Evolutionary conservation across 1,139 yeast species (phyloP), one percentile per base, ranked within the genome.

Genomic region (Candida tunisiensis): DNA sequence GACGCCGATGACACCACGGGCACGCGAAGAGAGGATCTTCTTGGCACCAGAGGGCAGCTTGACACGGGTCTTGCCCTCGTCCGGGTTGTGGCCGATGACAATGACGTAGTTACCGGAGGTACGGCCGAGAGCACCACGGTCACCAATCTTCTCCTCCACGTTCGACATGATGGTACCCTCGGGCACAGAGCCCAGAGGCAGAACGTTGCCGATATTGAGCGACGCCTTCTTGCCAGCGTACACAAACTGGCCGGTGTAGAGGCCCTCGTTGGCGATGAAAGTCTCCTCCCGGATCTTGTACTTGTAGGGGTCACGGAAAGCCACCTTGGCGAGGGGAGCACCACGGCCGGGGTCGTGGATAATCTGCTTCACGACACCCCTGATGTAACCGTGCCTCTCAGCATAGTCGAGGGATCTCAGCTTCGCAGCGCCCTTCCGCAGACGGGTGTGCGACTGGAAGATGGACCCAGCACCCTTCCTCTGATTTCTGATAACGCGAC

Each of bases 401-500:
- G 96, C 93, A 57, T 74, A 88, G 66, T 88, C 98, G 65, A 88
- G 78, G 61, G 93, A 78, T 77, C 98, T 82, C 64, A 85, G 78
- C 79, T 85, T 88, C 63, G 99, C 99, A 61, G 98, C 96, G 64
- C 98, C 99, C 72, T 91, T 80, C 78, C 98, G 82, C 65, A 91
- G 82, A 70, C 96, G 88, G 74, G 96, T 88, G 88, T 85, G 93
- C 57, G 98, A 74, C 64, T 93, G 79, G 83, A 91, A 91, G 75
- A 91, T 83, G 59, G 96, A 85, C 61, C 98, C 98, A 69, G 95
- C 96, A 77, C 96, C 96, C 73, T 91, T 91, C 82, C 99, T 85
- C 79, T 91, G 98, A 77, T 91, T 88, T 73, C 98, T 93, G 74
- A 91, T 91, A 70, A 91, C 99, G 78, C 98, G 88, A 80, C 98